These are phyloP conservation scores for Luvunga scandens DNA, from an alignment of 345 rosid genomes.

Conservation along the genomic window DNA sequence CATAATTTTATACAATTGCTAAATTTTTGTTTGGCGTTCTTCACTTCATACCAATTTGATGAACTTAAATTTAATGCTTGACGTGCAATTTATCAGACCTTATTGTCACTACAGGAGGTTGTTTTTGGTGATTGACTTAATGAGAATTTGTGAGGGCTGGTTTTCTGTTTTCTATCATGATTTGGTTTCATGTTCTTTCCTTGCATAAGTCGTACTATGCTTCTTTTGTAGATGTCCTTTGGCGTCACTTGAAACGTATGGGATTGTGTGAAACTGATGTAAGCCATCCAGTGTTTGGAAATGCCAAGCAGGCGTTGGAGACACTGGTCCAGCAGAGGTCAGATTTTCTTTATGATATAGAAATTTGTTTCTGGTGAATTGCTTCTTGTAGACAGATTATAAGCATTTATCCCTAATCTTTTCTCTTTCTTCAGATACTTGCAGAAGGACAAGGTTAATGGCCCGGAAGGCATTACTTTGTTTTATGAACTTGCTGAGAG, in stretches of 20 bases:
- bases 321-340: conserved; percentile 84
- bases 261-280: conserved; percentile 65
- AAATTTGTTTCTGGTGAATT: background rate
- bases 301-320: conserved; percentile 73
- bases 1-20: background rate
- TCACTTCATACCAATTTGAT: background rate
- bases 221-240: conserved; percentile 55
- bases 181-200: background rate
- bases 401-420: background rate
- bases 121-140: background rate
- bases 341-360: conserved; percentile 10
- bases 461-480: conserved; percentile 75
- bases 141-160: background rate
- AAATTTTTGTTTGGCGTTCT: background rate
- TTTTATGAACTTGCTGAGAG: conserved; percentile 91
- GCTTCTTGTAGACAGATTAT: background rate
- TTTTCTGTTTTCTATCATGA: background rate
- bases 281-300: conserved; percentile 70
- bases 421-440: conserved; percentile 48
- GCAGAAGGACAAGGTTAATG: conserved; percentile 79
- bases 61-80: background rate
- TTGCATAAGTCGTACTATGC: background rate
- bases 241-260: conserved; percentile 78
- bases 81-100: background rate
- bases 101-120: background rate